A percentile compares a stretch with the other conserved stretches of the same genome.
phyloP scores from a whole-genome alignment of 225 moss, liverwort and hornwort species.

The Pseudoscleropodium purum region DNA sequence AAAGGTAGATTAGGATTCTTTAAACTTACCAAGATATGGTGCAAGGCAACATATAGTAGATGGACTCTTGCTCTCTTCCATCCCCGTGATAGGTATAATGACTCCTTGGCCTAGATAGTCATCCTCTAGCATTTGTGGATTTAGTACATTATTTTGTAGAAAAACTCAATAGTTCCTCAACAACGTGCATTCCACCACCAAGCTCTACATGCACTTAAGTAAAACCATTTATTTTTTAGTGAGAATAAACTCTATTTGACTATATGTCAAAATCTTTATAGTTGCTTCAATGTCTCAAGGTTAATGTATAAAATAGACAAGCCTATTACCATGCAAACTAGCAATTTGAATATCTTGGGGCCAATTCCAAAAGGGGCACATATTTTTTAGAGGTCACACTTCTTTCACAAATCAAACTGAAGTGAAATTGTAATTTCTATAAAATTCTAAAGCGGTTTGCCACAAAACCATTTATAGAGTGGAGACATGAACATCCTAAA shows the following conservation, averaged over 20 bases:
- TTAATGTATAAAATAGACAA: not conserved
- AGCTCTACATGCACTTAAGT: not conserved
- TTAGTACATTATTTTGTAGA: not conserved
- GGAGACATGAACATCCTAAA: too few relatives aligned
- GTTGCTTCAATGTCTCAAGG: not conserved
- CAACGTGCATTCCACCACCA: not conserved
- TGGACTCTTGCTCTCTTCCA: not conserved
- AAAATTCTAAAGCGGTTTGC: too few relatives aligned
- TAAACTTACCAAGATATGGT: too few relatives aligned
- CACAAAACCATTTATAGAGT: too few relatives aligned
- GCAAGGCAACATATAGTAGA: rapidly evolving
- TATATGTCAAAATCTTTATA: not conserved
- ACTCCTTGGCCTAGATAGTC: rapidly evolving
- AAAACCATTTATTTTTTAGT: not conserved
- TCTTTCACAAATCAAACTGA: too few relatives aligned
- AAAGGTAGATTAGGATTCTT: not conserved
- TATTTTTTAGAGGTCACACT: too few relatives aligned
- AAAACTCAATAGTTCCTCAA: not conserved
- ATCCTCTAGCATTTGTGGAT: rapidly evolving
- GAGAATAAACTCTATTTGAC: too few relatives aligned
- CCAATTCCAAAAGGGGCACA: too few relatives aligned
- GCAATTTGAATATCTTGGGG: too few relatives aligned
- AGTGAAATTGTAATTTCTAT: too few relatives aligned
- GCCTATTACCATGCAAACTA: too few relatives aligned
- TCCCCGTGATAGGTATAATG: not conserved